phyloP scores from a whole-genome alignment of 768 basidiomycete species.

The Auricularia auricula-judae region DNA sequence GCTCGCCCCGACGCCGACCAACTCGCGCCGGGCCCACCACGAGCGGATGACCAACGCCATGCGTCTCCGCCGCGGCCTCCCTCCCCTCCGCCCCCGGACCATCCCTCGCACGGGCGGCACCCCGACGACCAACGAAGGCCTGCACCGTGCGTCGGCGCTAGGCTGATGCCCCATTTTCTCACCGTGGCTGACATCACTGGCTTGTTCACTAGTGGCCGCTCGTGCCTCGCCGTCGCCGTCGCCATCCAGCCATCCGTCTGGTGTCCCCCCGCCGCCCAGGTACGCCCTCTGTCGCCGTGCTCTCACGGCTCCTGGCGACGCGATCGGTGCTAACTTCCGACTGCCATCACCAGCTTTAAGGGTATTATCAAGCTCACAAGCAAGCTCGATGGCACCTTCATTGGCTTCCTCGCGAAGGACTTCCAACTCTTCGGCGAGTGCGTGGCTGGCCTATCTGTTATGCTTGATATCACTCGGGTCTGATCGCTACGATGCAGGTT shows the following conservation, averaged over 20 bases:
- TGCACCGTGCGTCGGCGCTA: not conserved
- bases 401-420: not conserved
- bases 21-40: not conserved
- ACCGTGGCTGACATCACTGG: not conserved
- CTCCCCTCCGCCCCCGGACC: not conserved
- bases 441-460: not conserved
- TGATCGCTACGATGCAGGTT: not conserved
- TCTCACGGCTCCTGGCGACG: not conserved
- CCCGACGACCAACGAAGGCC: not conserved
- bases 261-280: not conserved
- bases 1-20: not conserved
- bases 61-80: not conserved
- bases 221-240: slow-evolving; percentile 1
- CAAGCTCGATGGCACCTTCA: not conserved
- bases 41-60: slow-evolving; percentile 1
- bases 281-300: not conserved
- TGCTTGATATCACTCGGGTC: not conserved
- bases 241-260: not conserved
- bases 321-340: not conserved
- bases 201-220: not conserved
- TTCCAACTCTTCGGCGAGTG: not conserved
- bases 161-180: not conserved
- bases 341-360: not conserved
- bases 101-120: not conserved
- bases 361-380: not conserved